phyloP scores from a whole-genome alignment of 2,329 filamentous ascomycete species.

The Teratosphaeria nubilosa region DNA sequence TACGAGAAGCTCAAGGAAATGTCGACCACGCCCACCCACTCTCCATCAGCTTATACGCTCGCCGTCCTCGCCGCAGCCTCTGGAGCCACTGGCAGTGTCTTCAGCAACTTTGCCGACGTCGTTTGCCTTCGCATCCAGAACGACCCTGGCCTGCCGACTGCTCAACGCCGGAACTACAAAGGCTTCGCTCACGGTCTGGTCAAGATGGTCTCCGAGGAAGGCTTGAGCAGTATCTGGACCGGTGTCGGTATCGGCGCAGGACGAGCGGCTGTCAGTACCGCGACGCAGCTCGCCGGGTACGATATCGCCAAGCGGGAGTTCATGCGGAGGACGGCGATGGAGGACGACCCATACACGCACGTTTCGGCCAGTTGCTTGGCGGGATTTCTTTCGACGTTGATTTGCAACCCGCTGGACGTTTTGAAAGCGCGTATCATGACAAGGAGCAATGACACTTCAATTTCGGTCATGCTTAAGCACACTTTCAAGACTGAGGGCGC shows the following conservation, averaged over 20 bases:
- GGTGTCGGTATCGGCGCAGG: constrained; percentile 13
- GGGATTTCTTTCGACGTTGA: constrained; percentile 15
- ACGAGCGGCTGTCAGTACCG: constrained; percentile 11
- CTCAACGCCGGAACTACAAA: constrained; percentile 12
- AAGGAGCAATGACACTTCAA: constrained; percentile 7
- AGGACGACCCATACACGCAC: constrained; percentile 11
- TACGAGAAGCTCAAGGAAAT: constrained; percentile 15
- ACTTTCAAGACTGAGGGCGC: constrained; percentile 11
- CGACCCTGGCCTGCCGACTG: constrained; percentile 9
- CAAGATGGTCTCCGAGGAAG: constrained; percentile 13
- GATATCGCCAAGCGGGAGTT: constrained; percentile 16
- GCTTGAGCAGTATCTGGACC: constrained; percentile 16
- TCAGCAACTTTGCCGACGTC: constrained; percentile 15
- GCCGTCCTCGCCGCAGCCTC: constrained; percentile 11
- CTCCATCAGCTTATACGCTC: constrained; percentile 9
- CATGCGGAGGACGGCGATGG: constrained; percentile 11
- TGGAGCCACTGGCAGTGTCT: constrained; percentile 11
- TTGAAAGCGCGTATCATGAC: constrained; percentile 16
- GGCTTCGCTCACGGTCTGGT: constrained; percentile 12
- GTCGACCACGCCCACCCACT: constrained; percentile 11
- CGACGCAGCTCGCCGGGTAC: constrained; percentile 15
- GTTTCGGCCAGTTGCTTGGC: constrained; percentile 14
- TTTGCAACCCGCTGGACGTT: constrained; percentile 16
- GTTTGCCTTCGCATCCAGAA: constrained; percentile 14
- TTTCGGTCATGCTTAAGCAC: constrained; percentile 9